Base-by-base conservation (phyloP, 2,329 filamentous ascomycete species). In the Biscogniauxia marginata region DNA sequence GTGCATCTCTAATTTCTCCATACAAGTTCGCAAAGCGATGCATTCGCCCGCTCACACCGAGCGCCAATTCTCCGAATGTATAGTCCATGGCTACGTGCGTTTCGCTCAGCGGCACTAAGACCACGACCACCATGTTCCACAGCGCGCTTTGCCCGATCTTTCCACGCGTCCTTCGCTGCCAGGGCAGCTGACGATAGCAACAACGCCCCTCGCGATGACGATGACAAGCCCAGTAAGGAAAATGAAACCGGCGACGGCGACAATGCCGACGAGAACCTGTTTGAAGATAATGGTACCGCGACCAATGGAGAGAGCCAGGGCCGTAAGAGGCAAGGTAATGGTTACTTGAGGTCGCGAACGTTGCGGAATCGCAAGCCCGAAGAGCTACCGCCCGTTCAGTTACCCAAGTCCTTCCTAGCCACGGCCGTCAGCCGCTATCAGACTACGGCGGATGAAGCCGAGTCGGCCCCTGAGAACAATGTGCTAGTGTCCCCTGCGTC, bases 351-450 rank as follows among this genome's bases (percentile, higher is more conserved):
- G 52, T 60, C 61, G 24, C 61, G 68, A n/a, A 53, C 60, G 7
- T 21, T 57, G 59, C 66, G 65, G 48, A 60, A 57, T 62, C 63
- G 61, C 66, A 64, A 71, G 69, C 70, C 72, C 30, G 71, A 74
- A 22, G 74, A 75, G 46, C 62, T 84, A 9, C 82, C 82, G n/a
- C 74, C 77, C 2, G 73, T 84, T 20, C 74, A 78, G 50, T 72
- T 89, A 13, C 84, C 86, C 0, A 70, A 76, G 54, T 80, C 77
- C 70, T 89, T 89, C 59, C 70, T 84, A 52, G 71, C 79, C 43
- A 69, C 74, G 19, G 81, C 81, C 53, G 77, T 89, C 23, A 67
- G 69, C 48, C 64, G 77, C 8, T 65, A 70, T 24, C 70, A 76
- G 25, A 70, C 75, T 59, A 53, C 52, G 53, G 54, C 61, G 46